These are phyloP conservation scores for Suillus placidus DNA, from an alignment of 768 basidiomycete species.

Conservation along the genomic window DNA sequence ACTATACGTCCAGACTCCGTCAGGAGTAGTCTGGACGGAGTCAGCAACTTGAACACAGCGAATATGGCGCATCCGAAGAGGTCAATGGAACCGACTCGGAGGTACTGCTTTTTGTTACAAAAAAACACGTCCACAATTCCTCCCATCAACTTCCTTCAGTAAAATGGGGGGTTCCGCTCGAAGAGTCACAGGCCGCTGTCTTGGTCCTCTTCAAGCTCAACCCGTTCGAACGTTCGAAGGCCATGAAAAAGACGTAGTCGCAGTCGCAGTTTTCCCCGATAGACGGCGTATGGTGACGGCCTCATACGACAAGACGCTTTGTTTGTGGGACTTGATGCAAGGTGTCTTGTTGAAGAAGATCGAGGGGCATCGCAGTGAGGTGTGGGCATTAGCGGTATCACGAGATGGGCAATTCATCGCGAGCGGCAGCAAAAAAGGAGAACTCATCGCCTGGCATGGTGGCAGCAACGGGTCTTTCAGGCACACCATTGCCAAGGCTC, in stretches of 20 bases:
- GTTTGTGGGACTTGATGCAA: neutral
- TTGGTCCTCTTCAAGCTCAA: neutral
- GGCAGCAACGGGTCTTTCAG: neutral
- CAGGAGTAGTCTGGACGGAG: no score
- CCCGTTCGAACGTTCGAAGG: neutral
- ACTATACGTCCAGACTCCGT: no score
- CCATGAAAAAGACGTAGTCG: neutral
- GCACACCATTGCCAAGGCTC: neutral
- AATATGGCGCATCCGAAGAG: no score
- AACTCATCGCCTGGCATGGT: neutral
- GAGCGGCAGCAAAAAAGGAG: no score
- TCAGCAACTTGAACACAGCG: no score
- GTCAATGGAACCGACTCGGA: no score
- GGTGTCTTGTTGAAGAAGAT: neutral
- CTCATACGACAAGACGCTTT: neutral
- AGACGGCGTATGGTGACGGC: neutral
- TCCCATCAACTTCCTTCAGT: neutral
- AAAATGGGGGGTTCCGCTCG: neutral
- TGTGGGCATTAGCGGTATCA: neutral
- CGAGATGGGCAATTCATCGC: neutral
- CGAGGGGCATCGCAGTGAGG: neutral
- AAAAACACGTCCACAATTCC: neutral
- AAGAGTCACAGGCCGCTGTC: no score
- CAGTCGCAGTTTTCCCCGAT: neutral
- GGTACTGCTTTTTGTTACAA: no score